Percentiles rank a stretch among this genome's conserved stretches.
These are phyloP conservation scores for Mycocentrospora acerina DNA, from an alignment of 2,329 filamentous ascomycete genomes.

Conservation along the genomic window DNA sequence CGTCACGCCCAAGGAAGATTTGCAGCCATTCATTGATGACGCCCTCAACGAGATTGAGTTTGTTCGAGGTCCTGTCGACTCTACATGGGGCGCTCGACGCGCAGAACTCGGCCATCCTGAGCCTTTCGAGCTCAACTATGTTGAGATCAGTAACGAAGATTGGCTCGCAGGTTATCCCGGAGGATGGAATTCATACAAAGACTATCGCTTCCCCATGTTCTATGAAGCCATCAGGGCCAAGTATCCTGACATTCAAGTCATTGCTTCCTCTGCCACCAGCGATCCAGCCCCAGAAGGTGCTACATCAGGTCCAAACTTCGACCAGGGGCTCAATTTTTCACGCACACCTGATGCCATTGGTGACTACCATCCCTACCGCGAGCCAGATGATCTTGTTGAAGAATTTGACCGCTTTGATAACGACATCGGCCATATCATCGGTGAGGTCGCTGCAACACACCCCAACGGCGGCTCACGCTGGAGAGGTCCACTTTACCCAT, in stretches of 20 bases:
- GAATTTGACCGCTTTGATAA: conserved; percentile 49
- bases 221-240: conserved; percentile 35
- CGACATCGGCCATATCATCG: conserved; percentile 34
- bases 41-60: conserved; percentile 43
- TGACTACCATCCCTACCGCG: conserved; percentile 49
- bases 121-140: conserved; percentile 41
- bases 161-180: conserved; percentile 36
- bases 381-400: conserved; percentile 46
- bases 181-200: conserved; percentile 30
- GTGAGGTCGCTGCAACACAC: conserved; percentile 40
- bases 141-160: conserved; percentile 44
- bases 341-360: conserved; percentile 16
- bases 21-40: conserved; percentile 43
- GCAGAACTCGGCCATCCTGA: conserved; percentile 40
- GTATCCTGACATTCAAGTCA: conserved; percentile 40
- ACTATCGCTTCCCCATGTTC: conserved; percentile 38
- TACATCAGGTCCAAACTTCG: conserved; percentile 39
- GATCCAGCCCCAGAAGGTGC: conserved; percentile 30
- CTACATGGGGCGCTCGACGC: conserved; percentile 38
- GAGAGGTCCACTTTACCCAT: conserved; percentile 24
- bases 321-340: conserved; percentile 22
- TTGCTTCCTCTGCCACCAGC: conserved; percentile 33
- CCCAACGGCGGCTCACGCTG: conserved; percentile 33
- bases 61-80: conserved; percentile 28
- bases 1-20: conserved; percentile 37